These are phyloP conservation scores for Ganoderma boninense DNA, from an alignment of 1,284 basidiomycete species.

Conservation along the genomic window DNA sequence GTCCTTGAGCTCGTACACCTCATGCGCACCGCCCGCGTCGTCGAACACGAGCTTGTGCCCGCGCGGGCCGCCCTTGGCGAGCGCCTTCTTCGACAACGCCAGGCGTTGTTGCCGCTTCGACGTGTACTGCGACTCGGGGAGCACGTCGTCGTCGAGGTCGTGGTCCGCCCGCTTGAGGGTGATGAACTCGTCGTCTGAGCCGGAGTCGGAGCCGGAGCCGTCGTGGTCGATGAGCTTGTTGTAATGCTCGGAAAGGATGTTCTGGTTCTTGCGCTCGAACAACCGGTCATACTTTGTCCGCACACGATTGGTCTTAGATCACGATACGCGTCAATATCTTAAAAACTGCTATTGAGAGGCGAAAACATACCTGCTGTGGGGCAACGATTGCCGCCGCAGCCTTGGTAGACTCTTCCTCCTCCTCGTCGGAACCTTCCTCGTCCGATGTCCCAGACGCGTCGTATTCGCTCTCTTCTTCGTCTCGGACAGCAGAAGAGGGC, in stretches of 20 bases:
- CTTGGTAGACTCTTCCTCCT: constrained; percentile 20
- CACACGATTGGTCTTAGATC: constrained; percentile 48
- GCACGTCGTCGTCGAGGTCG: constrained; percentile 60
- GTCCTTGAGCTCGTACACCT: constrained; percentile 83
- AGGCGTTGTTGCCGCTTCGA: constrained; percentile 75
- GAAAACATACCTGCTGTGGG: constrained; percentile 22
- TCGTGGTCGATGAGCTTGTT: constrained; percentile 83
- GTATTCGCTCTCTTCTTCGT: constrained; percentile 43
- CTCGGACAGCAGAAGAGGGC: constrained; percentile 40
- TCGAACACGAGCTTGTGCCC: constrained; percentile 86
- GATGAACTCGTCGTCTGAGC: constrained; percentile 88
- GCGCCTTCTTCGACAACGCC: constrained; percentile 81
- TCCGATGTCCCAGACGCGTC: constrained; percentile 33
- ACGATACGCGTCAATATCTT: background rate
- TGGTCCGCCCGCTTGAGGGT: constrained; percentile 94
- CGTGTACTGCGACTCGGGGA: constrained; percentile 51
- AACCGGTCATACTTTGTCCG: constrained; percentile 98
- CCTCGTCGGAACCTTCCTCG: constrained; percentile 36
- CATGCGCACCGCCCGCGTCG: constrained; percentile 82
- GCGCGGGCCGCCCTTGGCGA: constrained; percentile 68
- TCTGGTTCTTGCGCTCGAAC: constrained; percentile 97
- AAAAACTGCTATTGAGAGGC: background rate
- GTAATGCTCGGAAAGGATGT: constrained; percentile 93
- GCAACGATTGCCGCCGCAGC: background rate
- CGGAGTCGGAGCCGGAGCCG: constrained; percentile 56